Evolutionary conservation across 441 rosid genomes (phyloP), one percentile per base, ranked within the genome.

Genomic region (Gossypium aridum): DNA sequence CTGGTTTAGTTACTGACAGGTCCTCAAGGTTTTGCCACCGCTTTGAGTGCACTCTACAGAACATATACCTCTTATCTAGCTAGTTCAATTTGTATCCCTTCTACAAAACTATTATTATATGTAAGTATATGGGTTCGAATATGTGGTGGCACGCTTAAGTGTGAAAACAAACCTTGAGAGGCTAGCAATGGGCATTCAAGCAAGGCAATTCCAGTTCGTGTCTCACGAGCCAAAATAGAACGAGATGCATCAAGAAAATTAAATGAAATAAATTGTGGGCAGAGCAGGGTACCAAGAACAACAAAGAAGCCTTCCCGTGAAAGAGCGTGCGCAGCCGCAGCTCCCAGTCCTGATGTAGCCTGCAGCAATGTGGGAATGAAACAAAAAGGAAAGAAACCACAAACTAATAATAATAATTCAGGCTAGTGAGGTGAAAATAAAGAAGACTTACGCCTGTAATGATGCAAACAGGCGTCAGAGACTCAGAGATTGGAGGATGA

Each of bases 341-440:
- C 88, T 37, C 99, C 98, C 39, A 92, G 66, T 37, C 99, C 99
- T 20, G 98, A 95, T 57, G 96, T 88, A 75, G 96, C 94, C 99
- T 92, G 74, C 67, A 76, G 49, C 77, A 77, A 79, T 9, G 53
- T 72, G 59, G 13, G 49, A 57, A 64, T 22, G 23, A 64, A 59
- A 39, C 5, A 28, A 59, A 23, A 57, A 23, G 13, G 31, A 23
- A 7, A 34, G 49, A 56, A 5, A 59, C 34, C 16, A 7, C 9
- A 26, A 56, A 25, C n/a, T 17, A 43, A 0, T 13, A 59, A 12
- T n/a, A 39, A 10, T 26, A 9, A 57, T 7, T 9, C 39, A 45
- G 59, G 43, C 25, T 20, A 9, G 73, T 28, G 62, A 54, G 60
- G 20, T 17, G 13, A 64, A 78, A 80, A 6, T 16, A 57, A 76